Percentiles rank a stretch among this genome's conserved stretches.
Conservation (phyloP, 2,329 filamentous ascomycete genomes). For the Apiospora malaysiana region DNA sequence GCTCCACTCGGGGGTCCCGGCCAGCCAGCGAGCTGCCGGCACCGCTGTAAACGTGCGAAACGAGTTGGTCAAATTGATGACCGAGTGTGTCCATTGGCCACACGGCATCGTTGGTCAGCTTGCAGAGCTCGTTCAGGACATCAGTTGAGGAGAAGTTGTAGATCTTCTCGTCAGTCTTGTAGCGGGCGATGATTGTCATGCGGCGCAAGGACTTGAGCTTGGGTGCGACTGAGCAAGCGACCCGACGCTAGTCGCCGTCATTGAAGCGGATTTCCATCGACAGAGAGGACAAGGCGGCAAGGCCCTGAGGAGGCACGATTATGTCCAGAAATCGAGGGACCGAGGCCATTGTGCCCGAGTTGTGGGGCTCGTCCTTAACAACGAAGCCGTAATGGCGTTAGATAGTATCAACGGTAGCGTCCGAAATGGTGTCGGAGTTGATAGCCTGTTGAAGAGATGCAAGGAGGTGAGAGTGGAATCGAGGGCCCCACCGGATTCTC, state of each 20-base stretch:
- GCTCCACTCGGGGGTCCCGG: not conserved
- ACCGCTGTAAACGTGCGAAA: not conserved
- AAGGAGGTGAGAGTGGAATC: too few species aligned
- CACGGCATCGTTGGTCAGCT: not conserved
- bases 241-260: not conserved
- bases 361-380: not conserved
- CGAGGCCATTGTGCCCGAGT: not conserved
- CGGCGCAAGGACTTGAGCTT: not conserved
- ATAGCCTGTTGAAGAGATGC: too few species aligned
- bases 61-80: not conserved
- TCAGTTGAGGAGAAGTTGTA: not conserved
- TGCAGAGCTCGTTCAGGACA: not conserved
- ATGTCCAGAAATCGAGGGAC: not conserved
- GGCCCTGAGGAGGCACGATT: not conserved
- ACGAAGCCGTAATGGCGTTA: not conserved
- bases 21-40: not conserved
- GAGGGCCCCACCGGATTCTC: too few species aligned
- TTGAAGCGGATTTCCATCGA: accelerated
- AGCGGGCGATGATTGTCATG: not conserved
- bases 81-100: not conserved
- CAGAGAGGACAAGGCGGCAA: not conserved
- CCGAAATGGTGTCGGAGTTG: not conserved
- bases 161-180: not conserved
- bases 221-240: not conserved
- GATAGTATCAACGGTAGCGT: not conserved